Evolutionary conservation across 306 rosid species (phyloP).

Genomic region (Lithocarpus polystachyus): DNA sequence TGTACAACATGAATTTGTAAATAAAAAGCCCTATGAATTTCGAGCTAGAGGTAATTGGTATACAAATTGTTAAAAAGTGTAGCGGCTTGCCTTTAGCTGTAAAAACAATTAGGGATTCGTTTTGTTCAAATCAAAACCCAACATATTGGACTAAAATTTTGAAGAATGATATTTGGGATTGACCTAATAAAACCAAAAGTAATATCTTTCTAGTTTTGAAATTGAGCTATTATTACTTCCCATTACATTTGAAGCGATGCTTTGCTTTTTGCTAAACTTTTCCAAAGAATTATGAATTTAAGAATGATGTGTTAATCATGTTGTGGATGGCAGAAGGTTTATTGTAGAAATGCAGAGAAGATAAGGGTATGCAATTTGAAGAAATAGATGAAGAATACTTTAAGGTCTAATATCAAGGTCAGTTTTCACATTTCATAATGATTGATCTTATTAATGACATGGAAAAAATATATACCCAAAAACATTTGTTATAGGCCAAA

Average conservation of each 20-base stretch:
- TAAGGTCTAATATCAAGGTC: slow-evolving; percentile 19
- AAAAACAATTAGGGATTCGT: slow-evolving; percentile 13
- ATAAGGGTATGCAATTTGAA: not conserved
- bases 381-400: slow-evolving; percentile 30
- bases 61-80: slow-evolving; percentile 22
- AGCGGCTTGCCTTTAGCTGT: slow-evolving; percentile 11
- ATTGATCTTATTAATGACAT: slow-evolving; percentile 37
- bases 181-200: not conserved
- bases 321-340: slow-evolving; percentile 44
- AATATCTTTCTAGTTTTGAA: slow-evolving; percentile 4
- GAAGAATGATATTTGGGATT: slow-evolving; percentile 16
- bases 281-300: slow-evolving; percentile 19
- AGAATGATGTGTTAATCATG: slow-evolving; percentile 20
- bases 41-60: not conserved
- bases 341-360: not conserved
- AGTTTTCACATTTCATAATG: slow-evolving; percentile 23
- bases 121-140: not conserved
- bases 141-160: slow-evolving; percentile 11
- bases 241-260: not conserved
- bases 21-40: not conserved
- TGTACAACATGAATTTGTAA: slow-evolving; percentile 13
- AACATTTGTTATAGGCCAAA: slow-evolving; percentile 1
- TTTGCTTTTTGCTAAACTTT: slow-evolving; percentile 20
- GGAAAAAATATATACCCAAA: slow-evolving; percentile 19
- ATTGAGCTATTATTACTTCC: slow-evolving; percentile 5